Evolutionary conservation across 805 yeast species (phyloP).

Genomic region (Wickerhamomyces mucosus): DNA sequence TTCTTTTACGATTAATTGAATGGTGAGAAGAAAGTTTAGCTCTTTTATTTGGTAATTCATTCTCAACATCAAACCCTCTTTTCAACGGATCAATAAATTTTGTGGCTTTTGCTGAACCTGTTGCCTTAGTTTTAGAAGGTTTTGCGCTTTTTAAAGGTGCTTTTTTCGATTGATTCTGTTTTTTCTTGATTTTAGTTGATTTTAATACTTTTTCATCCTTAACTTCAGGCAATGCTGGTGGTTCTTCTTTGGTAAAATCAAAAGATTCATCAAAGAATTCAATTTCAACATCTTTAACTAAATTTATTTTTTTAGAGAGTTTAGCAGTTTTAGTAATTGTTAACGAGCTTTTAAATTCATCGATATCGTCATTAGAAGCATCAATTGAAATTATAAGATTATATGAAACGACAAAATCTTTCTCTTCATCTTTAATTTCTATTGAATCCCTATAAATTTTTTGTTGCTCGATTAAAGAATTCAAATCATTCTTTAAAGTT

Average conservation of each 20-base stretch:
- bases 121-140: slow-evolving; percentile 1
- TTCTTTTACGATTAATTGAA: slow-evolving; percentile 12
- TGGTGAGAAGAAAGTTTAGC: neutral
- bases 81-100: slow-evolving; percentile 1
- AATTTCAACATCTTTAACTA: neutral
- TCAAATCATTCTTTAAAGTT: slow-evolving; percentile 40
- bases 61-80: slow-evolving; percentile 4
- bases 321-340: neutral
- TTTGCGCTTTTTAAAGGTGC: neutral
- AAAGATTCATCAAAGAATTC: slow-evolving; percentile 1
- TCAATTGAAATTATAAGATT: slow-evolving; percentile 16
- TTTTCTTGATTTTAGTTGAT: too few species aligned
- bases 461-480: slow-evolving; percentile 24
- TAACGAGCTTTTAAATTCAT: slow-evolving; percentile 3
- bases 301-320: neutral
- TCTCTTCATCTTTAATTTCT: slow-evolving; percentile 12
- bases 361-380: slow-evolving; percentile 15
- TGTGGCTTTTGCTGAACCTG: neutral
- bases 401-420: neutral
- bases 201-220: neutral
- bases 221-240: neutral
- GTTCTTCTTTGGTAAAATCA: slow-evolving; percentile 2
- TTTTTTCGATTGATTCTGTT: too few species aligned
- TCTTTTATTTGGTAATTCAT: slow-evolving; percentile 1
- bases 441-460: slow-evolving; percentile 17